Percentiles rank a stretch among this genome's conserved stretches.
Conservation (phyloP, 2,329 filamentous ascomycete genomes). For the Sodiomyces alkalinus region DNA sequence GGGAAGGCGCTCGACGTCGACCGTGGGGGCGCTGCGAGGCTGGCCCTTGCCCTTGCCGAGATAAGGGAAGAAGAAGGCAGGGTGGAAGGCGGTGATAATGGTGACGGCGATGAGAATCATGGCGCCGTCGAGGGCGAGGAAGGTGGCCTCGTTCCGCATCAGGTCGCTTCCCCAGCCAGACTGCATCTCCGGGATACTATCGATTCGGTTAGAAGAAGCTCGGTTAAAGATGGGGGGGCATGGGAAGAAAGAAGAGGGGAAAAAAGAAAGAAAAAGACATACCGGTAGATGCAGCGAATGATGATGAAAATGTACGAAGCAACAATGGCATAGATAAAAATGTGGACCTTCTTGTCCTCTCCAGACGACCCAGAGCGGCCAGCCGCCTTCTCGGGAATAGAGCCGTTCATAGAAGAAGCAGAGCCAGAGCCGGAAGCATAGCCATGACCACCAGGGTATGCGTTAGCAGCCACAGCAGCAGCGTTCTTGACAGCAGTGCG, state of each 20-base stretch:
- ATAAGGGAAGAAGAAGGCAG: slow-evolving; percentile 6
- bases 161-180: slow-evolving; percentile 7
- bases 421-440: no score
- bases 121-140: slow-evolving; percentile 7
- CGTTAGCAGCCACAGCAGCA: not conserved
- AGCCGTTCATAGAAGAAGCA: no score
- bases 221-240: not conserved
- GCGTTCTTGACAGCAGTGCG: slow-evolving; percentile 1
- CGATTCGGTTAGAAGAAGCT: not conserved
- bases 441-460: no score
- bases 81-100: slow-evolving; percentile 5
- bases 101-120: slow-evolving; percentile 6
- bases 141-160: slow-evolving; percentile 7
- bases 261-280: no score
- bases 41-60: slow-evolving; percentile 1
- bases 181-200: slow-evolving; percentile 5
- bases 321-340: slow-evolving; percentile 4
- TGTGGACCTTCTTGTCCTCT: slow-evolving; percentile 3
- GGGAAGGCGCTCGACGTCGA: no score
- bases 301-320: slow-evolving; percentile 6
- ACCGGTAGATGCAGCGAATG: slow-evolving; percentile 8
- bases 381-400: no score
- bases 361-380: no score
- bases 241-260: no score
- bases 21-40: no score